Base-by-base conservation (phyloP, 805 yeast species). In the Ogataea trehaloabstinens region DNA sequence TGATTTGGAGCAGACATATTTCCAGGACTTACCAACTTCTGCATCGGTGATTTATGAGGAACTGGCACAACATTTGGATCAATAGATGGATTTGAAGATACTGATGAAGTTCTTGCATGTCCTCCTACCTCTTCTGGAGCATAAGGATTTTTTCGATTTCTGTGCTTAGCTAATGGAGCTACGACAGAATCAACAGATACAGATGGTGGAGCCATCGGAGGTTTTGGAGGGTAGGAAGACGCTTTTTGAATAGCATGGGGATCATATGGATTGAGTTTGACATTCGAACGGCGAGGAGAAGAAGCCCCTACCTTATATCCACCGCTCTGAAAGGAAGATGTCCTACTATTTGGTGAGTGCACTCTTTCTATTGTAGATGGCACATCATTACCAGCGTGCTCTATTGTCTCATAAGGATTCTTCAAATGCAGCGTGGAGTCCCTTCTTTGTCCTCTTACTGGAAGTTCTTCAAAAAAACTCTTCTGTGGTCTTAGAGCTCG, bases 391-490 rank as follows among this genome's bases (percentile, higher is more conserved):
- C 28, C 28, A 2, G 35, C 16, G 11, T 27, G 24, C 30, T 48
- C 53, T 28, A 41, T 30, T 2, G 31, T 32, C 16, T 45, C 56
- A 35, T 56, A 57, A 3, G 60, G 58, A 37, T 52, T 58, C 32
- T 42, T 55, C 24, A 55, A 28, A 37, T 44, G 58, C 19, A 36
- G n/a, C 6, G 45, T 30, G n/a, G 40, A 21, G 1, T 35, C 19
- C 12, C 30, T 29, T 15, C 33, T 44, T 7, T 11, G 30, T 6
- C 24, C 17, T 6, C 42, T 49, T 6, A 71, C 48, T 4, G 85
- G 85, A 27, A 78, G 55, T 38, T 80, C 87, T 38, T 76, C 82
- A 52, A 78, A 80, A 51, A 81, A 78, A 7, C 76, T 60, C 51
- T 73, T 70, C 43, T 53, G 58, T 8, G 58, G 41, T 11, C 33